Conservation (phyloP, 495 filamentous ascomycete genomes). For the Hyaloscypha finlandica region DNA sequence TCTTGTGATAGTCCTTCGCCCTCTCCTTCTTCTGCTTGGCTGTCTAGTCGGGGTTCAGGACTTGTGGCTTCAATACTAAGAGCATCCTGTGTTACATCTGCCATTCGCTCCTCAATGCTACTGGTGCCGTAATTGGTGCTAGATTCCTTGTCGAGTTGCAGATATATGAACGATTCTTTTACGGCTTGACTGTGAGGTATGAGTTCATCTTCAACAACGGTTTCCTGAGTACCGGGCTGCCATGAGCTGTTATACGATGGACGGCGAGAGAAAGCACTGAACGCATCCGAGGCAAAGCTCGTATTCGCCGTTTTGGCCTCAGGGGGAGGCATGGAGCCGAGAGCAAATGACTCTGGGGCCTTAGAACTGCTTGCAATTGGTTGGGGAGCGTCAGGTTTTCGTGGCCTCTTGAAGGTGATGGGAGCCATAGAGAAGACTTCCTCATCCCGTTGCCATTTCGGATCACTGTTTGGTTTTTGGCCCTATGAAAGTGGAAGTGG, state of each 20-base stretch:
- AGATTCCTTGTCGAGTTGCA: neutral
- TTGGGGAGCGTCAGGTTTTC: constrained; percentile 1
- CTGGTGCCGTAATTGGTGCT: constrained; percentile 22
- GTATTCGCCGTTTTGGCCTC: constrained; percentile 6
- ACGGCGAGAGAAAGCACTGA: constrained; percentile 19
- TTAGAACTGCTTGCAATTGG: neutral
- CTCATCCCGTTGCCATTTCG: constrained; percentile 15
- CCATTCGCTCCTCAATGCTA: constrained; percentile 19
- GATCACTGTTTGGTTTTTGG: neutral
- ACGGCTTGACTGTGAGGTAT: neutral
- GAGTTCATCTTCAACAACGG: constrained; percentile 1
- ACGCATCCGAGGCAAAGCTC: constrained; percentile 24
- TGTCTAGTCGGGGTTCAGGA: neutral
- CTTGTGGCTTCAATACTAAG: neutral
- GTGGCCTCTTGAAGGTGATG: constrained; percentile 10
- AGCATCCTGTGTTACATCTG: neutral
- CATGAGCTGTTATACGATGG: neutral
- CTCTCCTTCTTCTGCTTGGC: neutral
- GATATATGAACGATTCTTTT: constrained; percentile 8
- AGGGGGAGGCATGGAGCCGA: neutral
- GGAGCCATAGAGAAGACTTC: neutral
- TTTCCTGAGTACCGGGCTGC: constrained; percentile 14
- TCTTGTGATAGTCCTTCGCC: constrained; percentile 21
- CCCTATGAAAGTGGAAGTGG: constrained; percentile 6
- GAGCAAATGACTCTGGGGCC: neutral